Base-by-base conservation (phyloP, 148 eudicot genomes). In the Persicaria maculosa region DNA sequence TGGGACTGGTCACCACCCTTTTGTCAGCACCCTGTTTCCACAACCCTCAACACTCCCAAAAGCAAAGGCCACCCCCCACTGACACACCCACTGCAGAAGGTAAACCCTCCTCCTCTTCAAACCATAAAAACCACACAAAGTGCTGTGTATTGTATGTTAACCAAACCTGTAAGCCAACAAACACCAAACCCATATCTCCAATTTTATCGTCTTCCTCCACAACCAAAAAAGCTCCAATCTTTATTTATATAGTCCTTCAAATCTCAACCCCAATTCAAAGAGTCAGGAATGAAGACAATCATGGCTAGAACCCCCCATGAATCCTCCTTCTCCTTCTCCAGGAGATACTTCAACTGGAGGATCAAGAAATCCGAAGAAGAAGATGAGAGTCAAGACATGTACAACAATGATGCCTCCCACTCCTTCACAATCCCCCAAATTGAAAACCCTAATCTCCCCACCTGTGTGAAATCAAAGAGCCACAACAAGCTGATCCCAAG, bases 241-340 rank as follows among this genome's bases (percentile, higher is more conserved):
- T 31, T 31, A 31, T 31, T 31, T 31, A 31, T 31, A 57, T 57
- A 57, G 9, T 25, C 36, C 31, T 20, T 46, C 4, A 12, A 46
- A 3, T 16, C n/a, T 2, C 62, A 14, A 19, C 7, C 50, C 47
- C 7, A 5, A 50, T 16, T 36, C 17, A n/a, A 9, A 74, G 40
- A 58, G 46, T 5, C 9, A 48, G 50, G n/a, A 2, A 88, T 90
- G 98, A 95, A 80, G 82, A 80, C 96, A 69, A 90, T 92, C 85
- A 88, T 88, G 87, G 83, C 88, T 40, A 85, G 80, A 73, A 80
- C 82, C 67, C 85, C 87, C 14, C 88, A 87, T 1, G 91, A 87
- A 57, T 68, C 84, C 46, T 90, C 99, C 40, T 86, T 92, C 84
- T 95, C 99, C 5, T 89, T 90, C 85, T 95, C 99, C 7, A 86